These are phyloP conservation scores for Colletotrichum endophyticum DNA, from an alignment of 2,329 filamentous ascomycete species.

Conservation along the genomic window DNA sequence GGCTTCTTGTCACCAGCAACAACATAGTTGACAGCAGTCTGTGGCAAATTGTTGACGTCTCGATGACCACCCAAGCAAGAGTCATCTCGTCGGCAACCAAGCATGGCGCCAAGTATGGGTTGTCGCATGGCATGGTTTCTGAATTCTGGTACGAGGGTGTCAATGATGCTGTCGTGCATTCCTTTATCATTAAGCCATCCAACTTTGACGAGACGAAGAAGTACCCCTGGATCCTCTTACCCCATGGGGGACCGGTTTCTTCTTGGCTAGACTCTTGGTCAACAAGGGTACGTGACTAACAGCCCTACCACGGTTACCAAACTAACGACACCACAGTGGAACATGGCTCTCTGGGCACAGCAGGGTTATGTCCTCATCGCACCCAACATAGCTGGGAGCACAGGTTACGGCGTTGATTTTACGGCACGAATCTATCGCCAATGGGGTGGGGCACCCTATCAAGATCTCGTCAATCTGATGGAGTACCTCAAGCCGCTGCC, in stretches of 20 bases:
- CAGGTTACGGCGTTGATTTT: constrained; percentile 55
- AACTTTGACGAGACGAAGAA: constrained; percentile 38
- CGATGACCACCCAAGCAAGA: constrained; percentile 22
- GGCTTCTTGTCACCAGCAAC: constrained; percentile 40
- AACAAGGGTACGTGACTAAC: constrained; percentile 36
- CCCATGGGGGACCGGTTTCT: constrained; percentile 46
- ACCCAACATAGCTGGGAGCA: constrained; percentile 64
- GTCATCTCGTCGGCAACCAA: constrained; percentile 35
- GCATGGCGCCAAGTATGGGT: constrained; percentile 33
- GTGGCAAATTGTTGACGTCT: constrained; percentile 38
- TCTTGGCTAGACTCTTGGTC: constrained; percentile 61
- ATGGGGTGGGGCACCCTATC: constrained; percentile 60
- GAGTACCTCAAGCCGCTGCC: constrained; percentile 54
- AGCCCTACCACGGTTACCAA: not conserved
- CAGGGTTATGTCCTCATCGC: constrained; percentile 65
- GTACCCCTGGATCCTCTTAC: constrained; percentile 41
- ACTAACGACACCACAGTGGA: constrained; percentile 44
- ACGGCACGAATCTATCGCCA: constrained; percentile 45
- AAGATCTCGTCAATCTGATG: constrained; percentile 60
- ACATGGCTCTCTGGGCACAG: constrained; percentile 61
- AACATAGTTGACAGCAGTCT: constrained; percentile 42
- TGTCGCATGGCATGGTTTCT: constrained; percentile 39
- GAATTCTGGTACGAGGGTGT: constrained; percentile 46
- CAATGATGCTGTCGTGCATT: constrained; percentile 39
- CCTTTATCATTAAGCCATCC: constrained; percentile 43